Percentiles rank a stretch among this genome's conserved stretches.
Conservation (phyloP, 2,329 filamentous ascomycete species). For the Venturia pyrina region DNA sequence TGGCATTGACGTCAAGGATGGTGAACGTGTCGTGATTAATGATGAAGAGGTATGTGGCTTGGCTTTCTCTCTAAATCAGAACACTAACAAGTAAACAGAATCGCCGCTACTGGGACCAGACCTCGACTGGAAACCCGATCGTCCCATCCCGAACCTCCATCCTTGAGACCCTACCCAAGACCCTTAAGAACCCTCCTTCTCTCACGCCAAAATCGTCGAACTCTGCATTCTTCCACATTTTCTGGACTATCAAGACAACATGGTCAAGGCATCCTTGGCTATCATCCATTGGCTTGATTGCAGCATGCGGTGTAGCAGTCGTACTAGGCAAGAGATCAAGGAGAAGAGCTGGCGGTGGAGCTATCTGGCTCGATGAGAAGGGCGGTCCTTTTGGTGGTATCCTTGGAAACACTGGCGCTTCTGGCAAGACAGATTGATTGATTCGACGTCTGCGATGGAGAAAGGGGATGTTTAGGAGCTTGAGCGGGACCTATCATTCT, state of each 20-base stretch:
- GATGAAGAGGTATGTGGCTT: conserved; percentile 75
- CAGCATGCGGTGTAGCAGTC: not conserved
- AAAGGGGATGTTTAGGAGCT: not conserved
- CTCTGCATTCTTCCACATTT: conserved; percentile 59
- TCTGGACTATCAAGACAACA: conserved; percentile 37
- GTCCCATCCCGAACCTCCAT: conserved; percentile 83
- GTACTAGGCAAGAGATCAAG: conserved; percentile 6
- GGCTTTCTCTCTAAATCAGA: not conserved
- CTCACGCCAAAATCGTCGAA: conserved; percentile 73
- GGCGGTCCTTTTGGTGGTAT: not conserved
- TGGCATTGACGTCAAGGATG: conserved; percentile 74
- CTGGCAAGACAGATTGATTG: conserved; percentile 4
- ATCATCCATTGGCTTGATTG: conserved; percentile 1
- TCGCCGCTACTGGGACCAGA: conserved; percentile 89
- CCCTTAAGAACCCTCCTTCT: conserved; percentile 57
- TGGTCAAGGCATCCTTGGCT: conserved; percentile 36
- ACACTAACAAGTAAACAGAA: conserved; percentile 43
- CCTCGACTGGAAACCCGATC: conserved; percentile 80
- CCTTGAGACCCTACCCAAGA: conserved; percentile 70
- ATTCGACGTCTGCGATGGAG: not conserved
- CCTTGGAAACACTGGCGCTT: not conserved
- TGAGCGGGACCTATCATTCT: not conserved
- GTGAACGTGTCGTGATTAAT: conserved; percentile 90
- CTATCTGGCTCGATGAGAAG: conserved; percentile 2
- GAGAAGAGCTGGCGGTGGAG: conserved; percentile 1